phyloP scores from a whole-genome alignment of 1,139 yeast species.

The Yamadazyma diospyri region DNA sequence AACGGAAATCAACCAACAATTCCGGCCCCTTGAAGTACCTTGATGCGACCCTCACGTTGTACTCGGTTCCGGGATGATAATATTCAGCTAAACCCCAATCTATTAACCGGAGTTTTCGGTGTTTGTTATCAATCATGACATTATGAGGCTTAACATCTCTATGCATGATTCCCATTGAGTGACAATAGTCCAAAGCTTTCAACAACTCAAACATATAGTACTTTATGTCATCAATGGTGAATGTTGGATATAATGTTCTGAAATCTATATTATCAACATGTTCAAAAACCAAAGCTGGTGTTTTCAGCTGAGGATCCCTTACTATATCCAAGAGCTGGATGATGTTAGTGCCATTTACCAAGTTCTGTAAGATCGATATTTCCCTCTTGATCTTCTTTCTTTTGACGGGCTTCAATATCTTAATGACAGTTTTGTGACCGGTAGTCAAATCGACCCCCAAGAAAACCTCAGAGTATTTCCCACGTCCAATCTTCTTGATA shows the following conservation, averaged over 20 bases:
- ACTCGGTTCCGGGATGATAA: conserved; percentile 91
- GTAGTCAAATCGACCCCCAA: conserved; percentile 33
- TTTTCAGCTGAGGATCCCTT: conserved; percentile 84
- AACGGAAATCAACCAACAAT: conserved; percentile 84
- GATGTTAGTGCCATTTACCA: conserved; percentile 84
- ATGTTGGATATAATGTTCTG: conserved; percentile 86
- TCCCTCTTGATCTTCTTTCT: conserved; percentile 95
- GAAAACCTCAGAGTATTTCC: conserved; percentile 48
- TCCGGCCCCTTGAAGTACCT: conserved; percentile 98
- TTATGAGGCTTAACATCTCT: conserved; percentile 98
- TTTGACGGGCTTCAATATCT: conserved; percentile 95
- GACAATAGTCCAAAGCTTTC: conserved; percentile 88
- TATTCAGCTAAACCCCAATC: conserved; percentile 99
- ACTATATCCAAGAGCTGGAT: conserved; percentile 81
- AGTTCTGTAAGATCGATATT: conserved; percentile 84
- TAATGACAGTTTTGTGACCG: conserved; percentile 65
- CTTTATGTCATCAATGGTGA: conserved; percentile 77
- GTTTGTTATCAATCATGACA: conserved; percentile 92
- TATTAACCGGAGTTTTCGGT: conserved; percentile 69
- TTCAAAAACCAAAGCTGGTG: conserved; percentile 93
- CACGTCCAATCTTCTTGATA: conserved; percentile 44
- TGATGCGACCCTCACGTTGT: conserved; percentile 97
- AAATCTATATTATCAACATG: conserved; percentile 88
- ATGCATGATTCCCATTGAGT: conserved; percentile 98
- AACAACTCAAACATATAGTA: conserved; percentile 86